Evolutionary conservation across 257 asterid species (phyloP).

Genomic region (Plectranthus barbatus): DNA sequence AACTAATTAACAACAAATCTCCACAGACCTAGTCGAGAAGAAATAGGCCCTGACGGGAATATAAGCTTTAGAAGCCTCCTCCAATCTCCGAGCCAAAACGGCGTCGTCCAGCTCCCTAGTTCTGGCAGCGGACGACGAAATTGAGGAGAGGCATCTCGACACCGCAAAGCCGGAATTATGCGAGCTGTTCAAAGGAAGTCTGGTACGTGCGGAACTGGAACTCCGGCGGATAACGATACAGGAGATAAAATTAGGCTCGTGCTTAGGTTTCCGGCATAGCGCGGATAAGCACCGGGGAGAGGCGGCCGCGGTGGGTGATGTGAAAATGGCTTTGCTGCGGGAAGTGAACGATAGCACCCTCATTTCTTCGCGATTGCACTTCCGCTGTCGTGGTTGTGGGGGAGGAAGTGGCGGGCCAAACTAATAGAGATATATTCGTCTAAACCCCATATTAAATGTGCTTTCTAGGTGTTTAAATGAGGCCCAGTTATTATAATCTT

Average conservation of each 20-base stretch:
- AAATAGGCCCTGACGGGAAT: constrained; percentile 88
- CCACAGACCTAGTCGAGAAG: constrained; percentile 77
- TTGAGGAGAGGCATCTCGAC: constrained; percentile 41
- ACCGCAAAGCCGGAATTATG: constrained; percentile 16
- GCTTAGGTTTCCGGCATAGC: constrained; percentile 10
- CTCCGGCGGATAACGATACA: background rate
- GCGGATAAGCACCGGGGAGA: constrained; percentile 17
- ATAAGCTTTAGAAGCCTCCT: constrained; percentile 29
- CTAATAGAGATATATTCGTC: too few relatives aligned
- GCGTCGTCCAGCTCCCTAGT: constrained; percentile 44
- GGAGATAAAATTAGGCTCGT: constrained; percentile 5
- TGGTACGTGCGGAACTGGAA: background rate
- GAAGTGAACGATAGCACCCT: constrained; percentile 22
- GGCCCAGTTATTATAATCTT: too few relatives aligned
- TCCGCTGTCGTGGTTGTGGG: constrained; percentile 3
- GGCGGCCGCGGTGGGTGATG: constrained; percentile 2
- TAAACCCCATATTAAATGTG: too few relatives aligned
- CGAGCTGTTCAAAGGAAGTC: background rate
- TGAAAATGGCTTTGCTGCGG: constrained; percentile 25
- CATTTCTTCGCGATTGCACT: constrained; percentile 11
- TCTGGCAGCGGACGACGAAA: constrained; percentile 38
- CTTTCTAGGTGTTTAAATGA: too few relatives aligned
- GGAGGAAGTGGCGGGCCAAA: background rate
- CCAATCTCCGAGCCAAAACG: constrained; percentile 21
- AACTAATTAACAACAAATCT: background rate